Base-by-base conservation (phyloP, 805 yeast species). In the Tetrapisispora phaffii region DNA sequence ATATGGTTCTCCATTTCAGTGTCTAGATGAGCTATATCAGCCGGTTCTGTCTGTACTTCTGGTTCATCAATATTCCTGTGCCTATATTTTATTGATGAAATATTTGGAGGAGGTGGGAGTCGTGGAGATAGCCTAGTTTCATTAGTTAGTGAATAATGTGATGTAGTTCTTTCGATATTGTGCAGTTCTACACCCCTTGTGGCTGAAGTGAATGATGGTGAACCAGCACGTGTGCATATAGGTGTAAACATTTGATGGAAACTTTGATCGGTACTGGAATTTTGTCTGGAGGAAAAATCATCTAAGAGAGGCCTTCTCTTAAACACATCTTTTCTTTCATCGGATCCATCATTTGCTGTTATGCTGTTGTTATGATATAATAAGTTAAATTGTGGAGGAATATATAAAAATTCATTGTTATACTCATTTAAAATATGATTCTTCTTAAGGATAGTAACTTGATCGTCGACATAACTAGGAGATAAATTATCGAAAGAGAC, bases 401-500 rank as follows among this genome's bases (percentile, higher is more conserved):
- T 46, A 46, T 60, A 63, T 21, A 56, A 37, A 34, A 53, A 60
- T 28, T 52, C 53, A 39, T 59, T 58, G 20, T 51, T 55, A 39
- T 50, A 54, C 6, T 55, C 51, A 4, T 57, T 48, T 42, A 49
- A 56, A 15, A 48, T 42, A 24, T 52, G 47, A 24, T 47, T 45
- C 5, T 52, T 47, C 39, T 55, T 58, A 22, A 53, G 32, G 8
- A 47, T 39, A n/a, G 49, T 49, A 4, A 53, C 55, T 46, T 60
- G 61, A 31, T 58, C 63, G 40, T 60, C 64, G 1, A 53, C 44
- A 34, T 59, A 44, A 3, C 57, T 42, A 9, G 67, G 66, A 13
- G 64, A 48, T 8, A 62, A 46, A 45, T 62, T 63, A 47, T 62
- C 63, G 35, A 62, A 62, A 15, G 66, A 61, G 7, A 62, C 62